Percentiles rank a stretch among this genome's conserved stretches.
Conservation (phyloP, 2,329 filamentous ascomycete species). For the Colletotrichum sp. region DNA sequence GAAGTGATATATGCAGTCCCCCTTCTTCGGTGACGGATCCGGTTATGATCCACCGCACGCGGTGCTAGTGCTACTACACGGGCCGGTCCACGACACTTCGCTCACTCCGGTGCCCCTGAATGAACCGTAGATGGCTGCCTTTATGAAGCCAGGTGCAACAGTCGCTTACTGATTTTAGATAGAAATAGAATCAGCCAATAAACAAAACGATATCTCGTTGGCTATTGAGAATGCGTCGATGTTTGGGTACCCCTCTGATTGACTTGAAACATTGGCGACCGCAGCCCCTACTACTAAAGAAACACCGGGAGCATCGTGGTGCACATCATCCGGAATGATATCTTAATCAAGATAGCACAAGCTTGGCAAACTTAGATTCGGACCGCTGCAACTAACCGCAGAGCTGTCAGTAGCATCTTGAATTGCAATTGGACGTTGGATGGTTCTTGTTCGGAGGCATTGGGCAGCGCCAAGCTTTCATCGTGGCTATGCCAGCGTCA, state of each 20-base stretch:
- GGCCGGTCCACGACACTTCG: background rate
- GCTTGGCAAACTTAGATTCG: background rate
- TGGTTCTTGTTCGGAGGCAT: background rate
- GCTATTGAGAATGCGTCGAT: background rate
- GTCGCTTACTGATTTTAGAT: background rate
- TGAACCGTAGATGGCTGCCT: background rate
- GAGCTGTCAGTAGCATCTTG: background rate
- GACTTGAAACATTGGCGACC: background rate
- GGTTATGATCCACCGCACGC: background rate
- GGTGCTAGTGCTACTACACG: background rate
- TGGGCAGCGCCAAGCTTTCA: background rate
- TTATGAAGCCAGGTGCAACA: background rate
- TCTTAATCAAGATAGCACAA: background rate
- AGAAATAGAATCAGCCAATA: background rate
- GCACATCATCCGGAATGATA: background rate
- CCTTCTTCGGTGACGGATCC: background rate
- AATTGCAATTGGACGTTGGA: background rate
- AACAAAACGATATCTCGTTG: background rate
- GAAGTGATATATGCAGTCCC: background rate
- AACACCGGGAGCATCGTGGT: background rate
- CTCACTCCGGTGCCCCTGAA: background rate
- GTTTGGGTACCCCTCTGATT: background rate
- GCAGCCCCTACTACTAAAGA: background rate
- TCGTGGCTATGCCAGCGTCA: background rate
- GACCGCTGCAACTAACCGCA: background rate